Base-by-base conservation (phyloP, 331 rosid genomes). In the Malus hybrid region DNA sequence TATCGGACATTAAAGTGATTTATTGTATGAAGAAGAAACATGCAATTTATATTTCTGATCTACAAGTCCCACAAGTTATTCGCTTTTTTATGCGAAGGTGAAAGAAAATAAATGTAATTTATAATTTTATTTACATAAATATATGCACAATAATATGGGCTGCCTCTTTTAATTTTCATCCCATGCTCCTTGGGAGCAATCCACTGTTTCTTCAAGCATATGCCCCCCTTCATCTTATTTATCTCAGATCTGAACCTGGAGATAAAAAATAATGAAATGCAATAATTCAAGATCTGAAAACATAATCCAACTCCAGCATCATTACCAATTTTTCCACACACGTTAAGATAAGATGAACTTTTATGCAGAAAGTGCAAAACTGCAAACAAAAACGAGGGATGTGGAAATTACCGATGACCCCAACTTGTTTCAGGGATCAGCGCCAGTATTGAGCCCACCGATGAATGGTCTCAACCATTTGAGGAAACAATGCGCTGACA, bases 401-500 rank as follows among this genome's bases (percentile, higher is more conserved):
- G 34, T 70, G 42, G 75, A 77, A 74, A 71, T 76, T 75, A 82
- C 92, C 86, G 74, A 60, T 46, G 55, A 22, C 36, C 53, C 63
- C 30, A 74, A 66, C 76, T 65, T 48, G 53, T 77, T n/a, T 56
- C 39, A 36, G 67, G 74, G 74, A 69, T 91, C 82, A 95, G 80
- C 98, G 93, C 98, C 98, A 95, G 84, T 95, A 95, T 74, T 95
- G 98, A 74, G 96, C 99, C 98, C 99, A 95, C 66, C 99, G 90
- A 86, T 95, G 99, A 86, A 95, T 95, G 75, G 99, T 95, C 89
- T 95, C 99, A 68, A 95, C 99, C 98, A 92, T 92, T 83, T 95
- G 99, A 70, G 99, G 98, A 84, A 95, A 95, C 79, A 95, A 73
- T 34, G 99, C 97, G 78, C 97, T 92, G 68, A 95, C 99, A 57